These are phyloP conservation scores for Fraxinus ornus DNA, from an alignment of 305 asterid genomes.

Conservation along the genomic window DNA sequence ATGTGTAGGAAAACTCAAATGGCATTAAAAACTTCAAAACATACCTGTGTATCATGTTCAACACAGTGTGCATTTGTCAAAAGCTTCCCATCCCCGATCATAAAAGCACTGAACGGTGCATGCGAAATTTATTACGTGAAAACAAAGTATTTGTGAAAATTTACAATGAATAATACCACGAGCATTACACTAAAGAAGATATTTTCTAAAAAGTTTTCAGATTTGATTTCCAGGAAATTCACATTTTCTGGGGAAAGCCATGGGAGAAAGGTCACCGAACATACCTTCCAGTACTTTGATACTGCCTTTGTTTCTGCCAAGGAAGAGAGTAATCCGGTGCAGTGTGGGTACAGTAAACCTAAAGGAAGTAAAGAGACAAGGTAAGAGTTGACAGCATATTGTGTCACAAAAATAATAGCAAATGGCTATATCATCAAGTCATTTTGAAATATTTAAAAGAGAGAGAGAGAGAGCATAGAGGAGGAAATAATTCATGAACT, in stretches of 20 bases:
- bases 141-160: not conserved
- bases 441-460: not conserved
- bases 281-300: constrained; percentile 96
- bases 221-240: not conserved
- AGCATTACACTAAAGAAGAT: not conserved
- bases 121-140: not conserved
- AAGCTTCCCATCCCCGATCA: constrained; percentile 83
- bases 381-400: not conserved
- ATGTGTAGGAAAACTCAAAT: not conserved
- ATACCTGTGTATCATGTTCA: constrained; percentile 78
- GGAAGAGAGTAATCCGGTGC: constrained; percentile 98
- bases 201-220: constrained; percentile 12
- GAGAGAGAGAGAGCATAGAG: not conserved
- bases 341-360: constrained; percentile 95
- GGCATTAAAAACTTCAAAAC: not conserved
- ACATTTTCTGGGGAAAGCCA: constrained; percentile 10
- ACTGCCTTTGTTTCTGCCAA: constrained; percentile 96
- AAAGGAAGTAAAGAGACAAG: constrained; percentile 8
- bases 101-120: constrained; percentile 65
- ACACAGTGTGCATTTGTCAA: constrained; percentile 96
- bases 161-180: not conserved
- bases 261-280: constrained; percentile 25
- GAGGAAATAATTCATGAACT: not conserved
- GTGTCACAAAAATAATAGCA: not conserved
- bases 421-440: not conserved